A percentile compares a stretch with the other conserved stretches of the same genome.
These are phyloP conservation scores for Hymenoscyphus salicellus DNA, from an alignment of 2,329 filamentous ascomycete genomes.

Conservation along the genomic window DNA sequence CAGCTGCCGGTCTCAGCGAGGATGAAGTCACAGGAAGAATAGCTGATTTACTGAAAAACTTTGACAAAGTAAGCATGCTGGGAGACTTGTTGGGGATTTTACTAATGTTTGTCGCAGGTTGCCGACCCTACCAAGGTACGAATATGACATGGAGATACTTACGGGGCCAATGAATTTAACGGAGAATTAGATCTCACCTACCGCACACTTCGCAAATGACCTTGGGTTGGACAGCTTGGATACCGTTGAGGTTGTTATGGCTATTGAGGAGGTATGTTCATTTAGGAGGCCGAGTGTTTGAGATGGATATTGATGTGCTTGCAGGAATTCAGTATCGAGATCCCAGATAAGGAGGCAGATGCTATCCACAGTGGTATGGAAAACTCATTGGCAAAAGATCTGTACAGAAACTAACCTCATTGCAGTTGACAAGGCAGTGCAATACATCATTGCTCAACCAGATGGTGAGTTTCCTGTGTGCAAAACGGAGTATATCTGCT, in stretches of 20 bases:
- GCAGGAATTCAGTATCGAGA: conserved; percentile 70
- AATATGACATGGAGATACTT: background rate
- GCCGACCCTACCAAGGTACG: conserved; percentile 62
- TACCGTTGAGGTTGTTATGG: conserved; percentile 99
- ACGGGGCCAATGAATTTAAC: background rate
- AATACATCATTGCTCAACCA: conserved; percentile 72
- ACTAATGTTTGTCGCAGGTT: conserved; percentile 51
- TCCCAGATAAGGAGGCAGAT: conserved; percentile 76
- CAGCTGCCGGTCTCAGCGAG: conserved; percentile 72
- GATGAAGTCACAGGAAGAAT: conserved; percentile 88
- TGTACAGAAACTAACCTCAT: conserved; percentile 11
- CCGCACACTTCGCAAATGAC: conserved; percentile 93
- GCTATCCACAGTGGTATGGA: conserved; percentile 71
- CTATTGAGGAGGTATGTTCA: conserved; percentile 82
- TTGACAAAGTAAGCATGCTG: conserved; percentile 76
- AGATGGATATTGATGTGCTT: conserved; percentile 30
- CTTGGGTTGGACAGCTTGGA: conserved; percentile 95
- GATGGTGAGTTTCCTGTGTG: conserved; percentile 55
- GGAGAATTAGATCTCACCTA: conserved; percentile 66
- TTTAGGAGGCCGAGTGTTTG: background rate
- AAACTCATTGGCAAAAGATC: background rate
- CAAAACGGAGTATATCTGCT: conserved; percentile 8
- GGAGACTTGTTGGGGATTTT: conserved; percentile 13
- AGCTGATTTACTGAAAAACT: conserved; percentile 87
- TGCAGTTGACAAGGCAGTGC: conserved; percentile 70